Evolutionary conservation across 164 flowering plant species (phyloP).

Genomic region (Nymphaea colorata): DNA sequence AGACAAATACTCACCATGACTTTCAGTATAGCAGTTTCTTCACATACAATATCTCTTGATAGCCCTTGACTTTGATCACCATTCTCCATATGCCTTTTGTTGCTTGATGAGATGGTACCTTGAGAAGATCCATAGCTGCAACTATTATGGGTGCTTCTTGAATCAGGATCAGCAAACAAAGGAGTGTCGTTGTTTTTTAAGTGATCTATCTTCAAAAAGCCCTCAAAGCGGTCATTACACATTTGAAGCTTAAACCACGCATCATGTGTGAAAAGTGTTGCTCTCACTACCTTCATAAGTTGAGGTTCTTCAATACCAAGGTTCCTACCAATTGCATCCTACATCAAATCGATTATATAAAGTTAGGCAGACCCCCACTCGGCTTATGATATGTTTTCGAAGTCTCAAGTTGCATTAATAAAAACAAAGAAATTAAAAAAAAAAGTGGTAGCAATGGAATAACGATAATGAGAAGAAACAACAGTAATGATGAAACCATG

Average conservation of each 20-base stretch:
- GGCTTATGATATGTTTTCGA: too few species aligned
- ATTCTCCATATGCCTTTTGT: slow-evolving; percentile 53
- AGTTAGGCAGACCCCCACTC: too few species aligned
- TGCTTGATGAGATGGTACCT: slow-evolving; percentile 52
- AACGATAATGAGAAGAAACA: too few species aligned
- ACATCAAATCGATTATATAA: neutral
- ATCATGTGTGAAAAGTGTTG: slow-evolving; percentile 70
- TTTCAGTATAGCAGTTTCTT: slow-evolving; percentile 89
- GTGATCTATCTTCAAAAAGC: slow-evolving; percentile 60
- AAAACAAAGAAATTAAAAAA: too few species aligned
- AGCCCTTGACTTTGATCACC: slow-evolving; percentile 63
- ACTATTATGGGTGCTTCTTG: slow-evolving; percentile 40
- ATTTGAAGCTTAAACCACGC: slow-evolving; percentile 94
- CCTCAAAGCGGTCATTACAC: slow-evolving; percentile 92
- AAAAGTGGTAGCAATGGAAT: too few species aligned
- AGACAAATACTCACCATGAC: slow-evolving; percentile 76
- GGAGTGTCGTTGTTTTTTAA: slow-evolving; percentile 53
- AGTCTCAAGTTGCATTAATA: too few species aligned
- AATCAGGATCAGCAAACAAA: slow-evolving; percentile 27
- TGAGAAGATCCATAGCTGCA: slow-evolving; percentile 63
- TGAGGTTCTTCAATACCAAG: slow-evolving; percentile 93
- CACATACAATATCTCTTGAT: slow-evolving; percentile 51
- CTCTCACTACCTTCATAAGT: slow-evolving; percentile 87
- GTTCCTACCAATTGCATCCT: slow-evolving; percentile 85
- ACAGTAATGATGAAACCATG: too few species aligned